Conservation (phyloP, 2,329 filamentous ascomycete genomes). For the Lojkania enalia region DNA sequence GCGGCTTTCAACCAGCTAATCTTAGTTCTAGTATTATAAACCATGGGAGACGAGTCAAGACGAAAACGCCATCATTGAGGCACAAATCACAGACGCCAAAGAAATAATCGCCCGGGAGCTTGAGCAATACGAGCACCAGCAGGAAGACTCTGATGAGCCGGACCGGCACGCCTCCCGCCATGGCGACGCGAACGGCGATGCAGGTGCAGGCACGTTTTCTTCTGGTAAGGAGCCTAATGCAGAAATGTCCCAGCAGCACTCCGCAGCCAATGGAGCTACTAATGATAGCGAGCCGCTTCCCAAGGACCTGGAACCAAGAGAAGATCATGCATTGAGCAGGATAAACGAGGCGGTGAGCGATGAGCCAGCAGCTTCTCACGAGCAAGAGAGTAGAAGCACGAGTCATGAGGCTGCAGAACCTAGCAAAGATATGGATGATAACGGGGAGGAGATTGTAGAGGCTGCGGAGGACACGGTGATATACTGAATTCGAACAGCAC, state of each 20-base stretch:
- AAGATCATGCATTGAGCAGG: slow-evolving; percentile 25
- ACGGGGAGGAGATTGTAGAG: slow-evolving; percentile 77
- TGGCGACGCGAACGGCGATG: slow-evolving; percentile 17
- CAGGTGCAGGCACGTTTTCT: slow-evolving; percentile 14
- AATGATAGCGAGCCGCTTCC: slow-evolving; percentile 26
- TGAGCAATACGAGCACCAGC: slow-evolving; percentile 60
- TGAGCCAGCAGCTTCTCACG: slow-evolving; percentile 17
- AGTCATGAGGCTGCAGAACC: slow-evolving; percentile 41
- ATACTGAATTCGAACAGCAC: slow-evolving; percentile 60
- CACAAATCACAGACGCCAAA: slow-evolving; percentile 70
- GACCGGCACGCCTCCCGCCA: slow-evolving; percentile 19
- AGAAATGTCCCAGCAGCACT: slow-evolving; percentile 21
- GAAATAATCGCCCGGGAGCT: slow-evolving; percentile 66
- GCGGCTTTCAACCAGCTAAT: slow-evolving; percentile 33
- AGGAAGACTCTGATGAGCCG: slow-evolving; percentile 34
- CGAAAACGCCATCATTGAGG: slow-evolving; percentile 71
- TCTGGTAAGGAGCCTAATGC: slow-evolving; percentile 31
- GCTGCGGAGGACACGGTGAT: slow-evolving; percentile 90
- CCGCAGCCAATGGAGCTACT: slow-evolving; percentile 28
- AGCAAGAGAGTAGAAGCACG: slow-evolving; percentile 21
- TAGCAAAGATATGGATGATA: slow-evolving; percentile 58
- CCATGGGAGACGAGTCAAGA: slow-evolving; percentile 74
- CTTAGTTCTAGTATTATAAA: slow-evolving; percentile 70
- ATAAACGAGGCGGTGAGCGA: slow-evolving; percentile 23
- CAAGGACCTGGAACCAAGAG: slow-evolving; percentile 30